Percentiles rank a stretch among this genome's conserved stretches.
phyloP scores from a whole-genome alignment of 805 yeast species.

The Candida pseudofarinosa region DNA sequence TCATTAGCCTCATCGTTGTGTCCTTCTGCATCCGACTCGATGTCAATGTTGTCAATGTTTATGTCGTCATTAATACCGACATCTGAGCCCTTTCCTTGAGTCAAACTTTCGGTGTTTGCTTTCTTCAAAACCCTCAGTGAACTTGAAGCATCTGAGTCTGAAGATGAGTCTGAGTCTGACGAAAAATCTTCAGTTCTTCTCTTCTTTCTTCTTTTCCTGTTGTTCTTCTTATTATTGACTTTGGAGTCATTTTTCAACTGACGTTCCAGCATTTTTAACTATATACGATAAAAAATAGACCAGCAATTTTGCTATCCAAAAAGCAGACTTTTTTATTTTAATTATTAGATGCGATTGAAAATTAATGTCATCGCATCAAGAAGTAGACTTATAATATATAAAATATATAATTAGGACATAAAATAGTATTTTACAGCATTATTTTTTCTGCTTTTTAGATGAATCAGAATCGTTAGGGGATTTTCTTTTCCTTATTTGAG shows the following conservation, averaged over 20 bases:
- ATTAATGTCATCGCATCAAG: neutral
- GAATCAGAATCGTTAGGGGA: constrained; percentile 7
- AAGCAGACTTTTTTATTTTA: no score
- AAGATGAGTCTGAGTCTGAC: constrained; percentile 46
- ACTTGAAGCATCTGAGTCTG: constrained; percentile 13
- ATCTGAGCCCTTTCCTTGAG: constrained; percentile 9
- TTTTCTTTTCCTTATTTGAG: constrained; percentile 58
- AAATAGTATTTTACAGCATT: neutral
- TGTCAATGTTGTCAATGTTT: constrained; percentile 28
- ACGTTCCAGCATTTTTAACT: constrained; percentile 1
- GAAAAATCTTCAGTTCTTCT: constrained; percentile 80
- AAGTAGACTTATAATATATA: no score
- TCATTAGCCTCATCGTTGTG: neutral
- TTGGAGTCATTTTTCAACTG: neutral
- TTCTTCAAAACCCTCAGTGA: constrained; percentile 17
- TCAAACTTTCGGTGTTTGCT: constrained; percentile 7
- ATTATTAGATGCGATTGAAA: neutral
- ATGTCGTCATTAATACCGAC: constrained; percentile 1
- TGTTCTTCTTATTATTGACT: constrained; percentile 1
- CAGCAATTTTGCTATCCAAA: no score
- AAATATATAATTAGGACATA: neutral
- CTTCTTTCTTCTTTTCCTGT: constrained; percentile 60
- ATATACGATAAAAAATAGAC: no score
- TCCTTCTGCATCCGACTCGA: constrained; percentile 23
- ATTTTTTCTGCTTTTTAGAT: constrained; percentile 9